Evolutionary conservation across 2,329 filamentous ascomycete species (phyloP).

Genomic region (Periconia sp.): DNA sequence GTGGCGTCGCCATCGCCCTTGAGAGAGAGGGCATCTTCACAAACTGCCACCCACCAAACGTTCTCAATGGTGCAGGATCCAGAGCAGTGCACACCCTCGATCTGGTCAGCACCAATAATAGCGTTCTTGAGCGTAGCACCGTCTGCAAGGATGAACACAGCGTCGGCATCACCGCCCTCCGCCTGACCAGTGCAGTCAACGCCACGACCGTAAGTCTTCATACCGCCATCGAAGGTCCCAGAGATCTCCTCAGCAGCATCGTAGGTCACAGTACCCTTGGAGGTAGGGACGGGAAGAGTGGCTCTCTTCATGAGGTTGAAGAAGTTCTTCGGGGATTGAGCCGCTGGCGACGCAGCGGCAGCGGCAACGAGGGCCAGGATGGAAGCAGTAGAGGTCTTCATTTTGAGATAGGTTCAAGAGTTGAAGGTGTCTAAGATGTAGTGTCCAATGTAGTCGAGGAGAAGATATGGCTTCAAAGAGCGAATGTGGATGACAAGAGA

Average conservation of each 20-base stretch:
- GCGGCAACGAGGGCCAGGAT: slow-evolving; percentile 34
- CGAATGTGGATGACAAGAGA: slow-evolving; percentile 4
- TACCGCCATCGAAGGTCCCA: slow-evolving; percentile 29
- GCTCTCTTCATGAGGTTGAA: slow-evolving; percentile 39
- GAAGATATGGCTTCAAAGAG: slow-evolving; percentile 16
- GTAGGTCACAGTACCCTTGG: slow-evolving; percentile 39
- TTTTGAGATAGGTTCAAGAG: slow-evolving; percentile 25
- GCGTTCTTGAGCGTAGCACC: slow-evolving; percentile 59
- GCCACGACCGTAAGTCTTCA: slow-evolving; percentile 29
- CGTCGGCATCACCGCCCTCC: slow-evolving; percentile 51
- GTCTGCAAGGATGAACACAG: slow-evolving; percentile 57
- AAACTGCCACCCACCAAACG: slow-evolving; percentile 53
- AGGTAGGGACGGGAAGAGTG: slow-evolving; percentile 35
- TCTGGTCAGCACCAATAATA: slow-evolving; percentile 58
- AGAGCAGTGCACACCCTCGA: slow-evolving; percentile 60
- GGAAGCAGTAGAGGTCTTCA: slow-evolving; percentile 41
- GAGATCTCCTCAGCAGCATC: slow-evolving; percentile 11
- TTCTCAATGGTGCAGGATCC: slow-evolving; percentile 56
- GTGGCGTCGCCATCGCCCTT: slow-evolving; percentile 29
- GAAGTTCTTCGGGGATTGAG: slow-evolving; percentile 24
- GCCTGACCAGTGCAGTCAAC: slow-evolving; percentile 45
- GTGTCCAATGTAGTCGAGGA: slow-evolving; percentile 28
- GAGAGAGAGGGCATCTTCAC: slow-evolving; percentile 42
- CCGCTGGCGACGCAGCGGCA: slow-evolving; percentile 35
- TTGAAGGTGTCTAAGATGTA: slow-evolving; percentile 12